These are phyloP conservation scores for Trichoderma asperellum DNA, from an alignment of 2,329 filamentous ascomycete genomes.

Conservation along the genomic window DNA sequence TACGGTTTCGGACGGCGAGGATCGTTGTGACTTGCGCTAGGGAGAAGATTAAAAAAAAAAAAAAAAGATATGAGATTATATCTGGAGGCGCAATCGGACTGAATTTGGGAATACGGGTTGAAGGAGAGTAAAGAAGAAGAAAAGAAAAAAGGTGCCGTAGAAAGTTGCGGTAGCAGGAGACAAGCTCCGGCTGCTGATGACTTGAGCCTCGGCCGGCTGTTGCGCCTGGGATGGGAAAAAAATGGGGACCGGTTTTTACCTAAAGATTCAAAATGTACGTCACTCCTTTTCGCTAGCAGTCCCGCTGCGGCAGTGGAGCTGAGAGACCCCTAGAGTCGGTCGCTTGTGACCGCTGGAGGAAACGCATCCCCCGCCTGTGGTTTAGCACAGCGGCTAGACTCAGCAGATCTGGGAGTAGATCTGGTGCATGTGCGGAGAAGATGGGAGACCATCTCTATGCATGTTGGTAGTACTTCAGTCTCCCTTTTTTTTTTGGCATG, in stretches of 20 bases:
- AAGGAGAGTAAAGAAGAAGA: not conserved
- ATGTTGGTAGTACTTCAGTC: not conserved
- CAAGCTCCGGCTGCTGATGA: conserved; percentile 7
- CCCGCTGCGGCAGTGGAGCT: not conserved
- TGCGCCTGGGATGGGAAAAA: not conserved
- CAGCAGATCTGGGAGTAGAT: not conserved
- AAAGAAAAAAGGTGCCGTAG: not conserved
- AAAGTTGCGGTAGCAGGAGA: not conserved
- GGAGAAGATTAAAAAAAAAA: not conserved
- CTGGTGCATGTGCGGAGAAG: not conserved
- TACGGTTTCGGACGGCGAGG: not conserved
- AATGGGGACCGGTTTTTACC: not conserved
- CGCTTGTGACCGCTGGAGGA: not conserved
- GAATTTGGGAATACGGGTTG: not conserved
- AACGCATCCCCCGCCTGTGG: not conserved
- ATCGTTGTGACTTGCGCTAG: not conserved
- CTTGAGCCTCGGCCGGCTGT: conserved; percentile 20
- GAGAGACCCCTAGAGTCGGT: not conserved
- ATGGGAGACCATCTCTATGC: not conserved
- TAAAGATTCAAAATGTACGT: not conserved
- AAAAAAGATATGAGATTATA: not conserved
- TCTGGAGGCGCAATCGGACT: not conserved
- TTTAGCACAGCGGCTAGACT: not conserved
- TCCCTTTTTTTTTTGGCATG: not conserved
- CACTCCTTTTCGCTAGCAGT: not conserved